A percentile compares a stretch with the other conserved stretches of the same genome.
These are phyloP conservation scores for Diplocarpon rosae DNA, from an alignment of 2,329 filamentous ascomycete species.

Conservation along the genomic window DNA sequence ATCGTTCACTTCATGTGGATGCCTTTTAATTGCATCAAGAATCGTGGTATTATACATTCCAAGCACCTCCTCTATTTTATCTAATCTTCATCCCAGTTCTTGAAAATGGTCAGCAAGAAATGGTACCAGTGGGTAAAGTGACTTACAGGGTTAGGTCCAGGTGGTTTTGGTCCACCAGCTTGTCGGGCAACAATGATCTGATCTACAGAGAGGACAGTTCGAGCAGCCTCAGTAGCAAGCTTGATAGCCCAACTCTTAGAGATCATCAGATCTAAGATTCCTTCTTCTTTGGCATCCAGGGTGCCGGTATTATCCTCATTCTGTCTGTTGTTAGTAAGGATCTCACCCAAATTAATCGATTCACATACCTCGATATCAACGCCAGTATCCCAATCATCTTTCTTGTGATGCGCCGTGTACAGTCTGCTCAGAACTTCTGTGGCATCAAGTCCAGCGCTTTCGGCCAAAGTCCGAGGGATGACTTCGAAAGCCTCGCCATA, in stretches of 20 bases:
- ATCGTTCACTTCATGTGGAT: too few species aligned
- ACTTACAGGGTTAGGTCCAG: slow-evolving; percentile 67
- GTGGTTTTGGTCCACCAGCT: slow-evolving; percentile 93
- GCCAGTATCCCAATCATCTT: slow-evolving; percentile 79
- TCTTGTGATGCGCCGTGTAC: slow-evolving; percentile 87
- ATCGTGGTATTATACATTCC: slow-evolving; percentile 23
- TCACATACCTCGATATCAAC: slow-evolving; percentile 72
- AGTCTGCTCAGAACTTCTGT: slow-evolving; percentile 91
- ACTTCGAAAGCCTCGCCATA: slow-evolving; percentile 97
- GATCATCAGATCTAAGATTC: slow-evolving; percentile 84
- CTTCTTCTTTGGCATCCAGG: slow-evolving; percentile 75
- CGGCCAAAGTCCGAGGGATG: slow-evolving; percentile 83
- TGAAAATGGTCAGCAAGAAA: slow-evolving; percentile 9
- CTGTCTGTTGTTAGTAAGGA: slow-evolving; percentile 28
- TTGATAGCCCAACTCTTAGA: slow-evolving; percentile 96
- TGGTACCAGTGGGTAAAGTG: neutral
- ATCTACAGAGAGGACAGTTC: slow-evolving; percentile 91
- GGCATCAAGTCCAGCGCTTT: slow-evolving; percentile 89
- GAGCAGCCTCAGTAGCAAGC: slow-evolving; percentile 85
- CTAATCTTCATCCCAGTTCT: slow-evolving; percentile 31
- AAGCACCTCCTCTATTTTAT: slow-evolving; percentile 19
- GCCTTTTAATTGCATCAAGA: neutral
- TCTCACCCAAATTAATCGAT: neutral
- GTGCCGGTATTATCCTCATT: slow-evolving; percentile 71
- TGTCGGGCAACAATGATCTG: slow-evolving; percentile 98